Evolutionary conservation across 75 land plant genomes (phyloP).

Genomic region (Selaginella tamariscina): DNA sequence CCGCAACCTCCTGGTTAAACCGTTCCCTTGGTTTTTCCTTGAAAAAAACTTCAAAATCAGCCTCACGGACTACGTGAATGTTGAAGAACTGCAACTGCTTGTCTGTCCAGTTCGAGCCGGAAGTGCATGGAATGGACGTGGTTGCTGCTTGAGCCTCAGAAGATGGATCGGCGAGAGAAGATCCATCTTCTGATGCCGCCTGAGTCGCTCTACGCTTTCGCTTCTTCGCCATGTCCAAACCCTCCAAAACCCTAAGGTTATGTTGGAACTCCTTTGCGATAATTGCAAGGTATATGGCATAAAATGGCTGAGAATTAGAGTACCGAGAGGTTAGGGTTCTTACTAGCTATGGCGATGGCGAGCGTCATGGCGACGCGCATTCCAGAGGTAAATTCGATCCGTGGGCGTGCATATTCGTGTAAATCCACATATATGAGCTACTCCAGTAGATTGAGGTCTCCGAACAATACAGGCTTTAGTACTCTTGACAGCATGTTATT

Average conservation of each 20-base stretch:
- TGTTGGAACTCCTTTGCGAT: too few species aligned
- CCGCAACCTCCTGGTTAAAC: constrained; percentile 3
- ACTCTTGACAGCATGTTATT: not conserved
- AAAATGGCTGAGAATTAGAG: too few species aligned
- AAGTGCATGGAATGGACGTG: not conserved
- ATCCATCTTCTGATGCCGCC: not conserved
- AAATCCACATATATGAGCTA: too few species aligned
- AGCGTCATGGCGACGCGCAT: not conserved
- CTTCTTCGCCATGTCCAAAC: constrained; percentile 3
- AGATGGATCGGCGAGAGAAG: not conserved
- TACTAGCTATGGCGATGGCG: not conserved
- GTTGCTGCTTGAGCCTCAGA: not conserved
- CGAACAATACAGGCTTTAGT: not conserved
- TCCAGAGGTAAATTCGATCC: not conserved
- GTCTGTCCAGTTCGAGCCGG: not conserved
- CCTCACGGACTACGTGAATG: constrained; percentile 3
- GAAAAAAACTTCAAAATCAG: not conserved
- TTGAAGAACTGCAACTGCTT: constrained; percentile 1
- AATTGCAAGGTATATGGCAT: too few species aligned
- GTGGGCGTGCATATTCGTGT: not conserved
- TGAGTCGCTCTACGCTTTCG: not conserved
- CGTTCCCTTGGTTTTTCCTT: not conserved
- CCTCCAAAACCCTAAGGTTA: too few species aligned
- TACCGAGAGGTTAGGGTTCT: too few species aligned
- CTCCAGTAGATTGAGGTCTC: not conserved